Percentiles rank a stretch among this genome's conserved stretches.
Evolutionary conservation across 1,139 yeast genomes (phyloP).

Genomic region (Arxiozyma slooffiae): DNA sequence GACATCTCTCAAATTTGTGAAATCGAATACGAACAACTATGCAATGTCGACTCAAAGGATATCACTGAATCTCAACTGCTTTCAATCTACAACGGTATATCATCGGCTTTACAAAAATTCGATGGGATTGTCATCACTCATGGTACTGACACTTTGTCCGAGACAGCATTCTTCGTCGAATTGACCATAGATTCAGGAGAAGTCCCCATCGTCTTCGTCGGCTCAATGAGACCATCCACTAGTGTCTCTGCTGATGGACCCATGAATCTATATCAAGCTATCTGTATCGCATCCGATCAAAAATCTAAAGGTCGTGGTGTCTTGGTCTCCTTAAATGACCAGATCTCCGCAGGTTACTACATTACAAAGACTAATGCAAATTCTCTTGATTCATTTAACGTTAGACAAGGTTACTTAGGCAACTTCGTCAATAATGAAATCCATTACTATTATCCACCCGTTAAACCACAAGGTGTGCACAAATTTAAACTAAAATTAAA

Average conservation of each 20-base stretch:
- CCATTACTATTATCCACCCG: slow-evolving; percentile 55
- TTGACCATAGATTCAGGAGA: slow-evolving; percentile 44
- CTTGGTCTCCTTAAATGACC: slow-evolving; percentile 54
- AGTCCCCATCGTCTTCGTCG: slow-evolving; percentile 59
- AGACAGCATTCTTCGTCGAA: slow-evolving; percentile 60
- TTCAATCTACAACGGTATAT: slow-evolving; percentile 36
- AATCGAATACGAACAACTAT: slow-evolving; percentile 54
- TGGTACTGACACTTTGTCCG: slow-evolving; percentile 66
- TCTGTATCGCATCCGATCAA: slow-evolving; percentile 47
- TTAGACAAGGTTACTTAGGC: slow-evolving; percentile 63
- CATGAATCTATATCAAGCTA: slow-evolving; percentile 62
- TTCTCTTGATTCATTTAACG: slow-evolving; percentile 58
- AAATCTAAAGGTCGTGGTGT: slow-evolving; percentile 50
- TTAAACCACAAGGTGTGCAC: slow-evolving; percentile 45
- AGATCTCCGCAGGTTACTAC: slow-evolving; percentile 59
- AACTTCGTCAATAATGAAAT: slow-evolving; percentile 58
- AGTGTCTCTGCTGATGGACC: slow-evolving; percentile 65
- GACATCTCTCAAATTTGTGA: slow-evolving; percentile 50
- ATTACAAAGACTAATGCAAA: slow-evolving; percentile 63
- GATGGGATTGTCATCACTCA: slow-evolving; percentile 54
- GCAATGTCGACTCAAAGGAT: slow-evolving; percentile 58
- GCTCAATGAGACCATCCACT: slow-evolving; percentile 65
- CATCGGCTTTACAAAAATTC: slow-evolving; percentile 35
- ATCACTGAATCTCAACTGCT: slow-evolving; percentile 37
- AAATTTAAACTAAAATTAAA: slow-evolving; percentile 32